Evolutionary conservation across 2,329 filamentous ascomycete genomes (phyloP), one percentile per base, ranked within the genome.

Genomic region (Sordariomycetes sp.): DNA sequence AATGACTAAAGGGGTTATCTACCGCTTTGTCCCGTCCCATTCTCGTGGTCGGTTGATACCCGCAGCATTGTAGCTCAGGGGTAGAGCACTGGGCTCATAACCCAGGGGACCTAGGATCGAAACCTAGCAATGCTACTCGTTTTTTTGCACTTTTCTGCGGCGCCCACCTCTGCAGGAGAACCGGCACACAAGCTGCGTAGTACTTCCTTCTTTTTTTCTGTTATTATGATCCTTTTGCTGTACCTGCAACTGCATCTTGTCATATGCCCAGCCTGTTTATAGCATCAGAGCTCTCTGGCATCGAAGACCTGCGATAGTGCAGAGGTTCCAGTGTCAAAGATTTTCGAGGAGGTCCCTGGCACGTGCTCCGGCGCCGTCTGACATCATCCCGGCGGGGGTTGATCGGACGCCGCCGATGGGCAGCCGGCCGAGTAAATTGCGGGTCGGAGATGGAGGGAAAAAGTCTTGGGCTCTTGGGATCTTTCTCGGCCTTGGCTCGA

Each of bases 11-110:
- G 8, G 5, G 22, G 12, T 12, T 24, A 50, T 50, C 22, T 10
- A 8, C 20, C 20, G 18, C n/a, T 24, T 3, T 24, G 34, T 20
- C 37, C 18, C 53, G 20, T 7, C 7, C 8, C 3, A 16, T 3
- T 7, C 3, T n/a, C 7, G 24, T 16, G 32, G 22, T 28, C 24
- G 5, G 16, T 25, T 50, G 20, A 50, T 14, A 50, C 8, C 20
- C 6, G n/a, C 46, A 57, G 55, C 55, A 57, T 57, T 57, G 55
- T 57, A 57, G 55, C 55, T 55, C 53, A 55, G 53, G 34, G 53
- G 53, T 55, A 55, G 53, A 55, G 53, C 53, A 55, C 53, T 55
- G 53, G 53, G 53, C 53, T 55, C 53, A 55, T 55, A 55, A 55
- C 53, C 53, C 53, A 55, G 53, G 53, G 53, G 53, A 40, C 53